Conservation (phyloP, 225 moss, liverwort and hornwort genomes). For the Asterella californica region DNA sequence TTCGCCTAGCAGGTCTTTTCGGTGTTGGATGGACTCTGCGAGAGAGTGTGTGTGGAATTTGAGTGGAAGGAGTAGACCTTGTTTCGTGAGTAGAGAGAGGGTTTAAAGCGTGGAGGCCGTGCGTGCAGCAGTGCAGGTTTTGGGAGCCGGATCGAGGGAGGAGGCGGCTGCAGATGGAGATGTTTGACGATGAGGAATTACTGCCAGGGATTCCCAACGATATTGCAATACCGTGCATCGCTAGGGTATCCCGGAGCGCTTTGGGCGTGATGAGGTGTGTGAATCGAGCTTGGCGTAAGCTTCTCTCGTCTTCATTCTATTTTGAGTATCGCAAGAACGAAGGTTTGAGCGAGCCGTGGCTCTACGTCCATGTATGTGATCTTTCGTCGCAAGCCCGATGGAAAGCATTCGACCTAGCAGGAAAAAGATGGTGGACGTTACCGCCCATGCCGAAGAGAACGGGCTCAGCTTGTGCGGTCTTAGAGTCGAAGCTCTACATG, state of each 20-base stretch:
- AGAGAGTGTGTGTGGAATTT: neutral
- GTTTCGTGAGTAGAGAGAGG: neutral
- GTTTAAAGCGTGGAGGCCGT: neutral
- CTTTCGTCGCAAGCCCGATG: constrained; percentile 25
- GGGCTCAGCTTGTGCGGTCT: constrained; percentile 32
- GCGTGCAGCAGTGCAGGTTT: neutral
- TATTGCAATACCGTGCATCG: constrained; percentile 34
- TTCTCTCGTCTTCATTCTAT: constrained; percentile 28
- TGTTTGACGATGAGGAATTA: constrained; percentile 15
- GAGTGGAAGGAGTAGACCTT: neutral
- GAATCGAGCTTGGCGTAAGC: constrained; percentile 34
- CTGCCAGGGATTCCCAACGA: constrained; percentile 35
- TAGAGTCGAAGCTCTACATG: constrained; percentile 35
- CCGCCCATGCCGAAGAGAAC: constrained; percentile 28
- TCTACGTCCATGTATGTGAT: constrained; percentile 37
- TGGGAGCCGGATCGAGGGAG: neutral
- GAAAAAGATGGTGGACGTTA: constrained; percentile 28
- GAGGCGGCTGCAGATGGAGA: neutral
- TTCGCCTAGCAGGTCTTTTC: neutral
- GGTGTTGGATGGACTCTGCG: neutral
- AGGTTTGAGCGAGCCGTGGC: constrained; percentile 37
- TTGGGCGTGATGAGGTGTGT: constrained; percentile 34
- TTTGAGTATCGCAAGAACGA: constrained; percentile 27
- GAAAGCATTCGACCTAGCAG: constrained; percentile 32
- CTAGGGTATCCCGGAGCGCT: constrained; percentile 34